Percentiles rank a stretch among this genome's conserved stretches.
Conservation (phyloP, 257 asterid species). For the Rubia yunnanensis region DNA sequence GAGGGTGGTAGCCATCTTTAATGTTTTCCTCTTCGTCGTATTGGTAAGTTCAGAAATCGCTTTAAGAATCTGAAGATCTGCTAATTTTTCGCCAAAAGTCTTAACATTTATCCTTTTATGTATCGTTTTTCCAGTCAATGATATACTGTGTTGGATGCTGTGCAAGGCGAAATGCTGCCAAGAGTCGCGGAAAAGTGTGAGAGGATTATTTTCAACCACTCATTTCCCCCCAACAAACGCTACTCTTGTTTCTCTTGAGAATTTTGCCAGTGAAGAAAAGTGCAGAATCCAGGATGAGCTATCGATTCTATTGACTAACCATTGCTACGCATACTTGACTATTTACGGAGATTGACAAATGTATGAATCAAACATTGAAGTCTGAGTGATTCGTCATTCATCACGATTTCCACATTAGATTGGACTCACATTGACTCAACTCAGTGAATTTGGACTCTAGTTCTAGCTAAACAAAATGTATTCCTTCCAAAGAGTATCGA, state of each 20-base stretch:
- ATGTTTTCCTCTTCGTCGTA: constrained; percentile 59
- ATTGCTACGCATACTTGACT: not conserved
- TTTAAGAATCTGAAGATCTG: not conserved
- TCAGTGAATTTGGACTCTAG: not conserved
- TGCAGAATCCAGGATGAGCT: not conserved
- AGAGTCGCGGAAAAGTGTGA: constrained; percentile 43
- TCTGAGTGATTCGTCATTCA: not conserved
- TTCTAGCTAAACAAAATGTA: not conserved
- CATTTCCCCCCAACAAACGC: not conserved
- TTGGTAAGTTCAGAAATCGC: constrained; percentile 38
- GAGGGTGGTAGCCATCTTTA: constrained; percentile 89
- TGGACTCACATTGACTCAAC: no score
- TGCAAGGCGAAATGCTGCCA: constrained; percentile 74
- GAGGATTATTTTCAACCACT: not conserved
- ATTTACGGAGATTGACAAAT: no score
- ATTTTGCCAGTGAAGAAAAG: not conserved
- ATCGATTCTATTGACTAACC: not conserved
- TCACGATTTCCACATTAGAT: no score
- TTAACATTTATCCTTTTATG: not conserved
- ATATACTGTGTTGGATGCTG: constrained; percentile 88
- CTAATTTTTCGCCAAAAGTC: not conserved
- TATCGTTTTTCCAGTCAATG: constrained; percentile 38
- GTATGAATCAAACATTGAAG: no score
- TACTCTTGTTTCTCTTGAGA: not conserved
- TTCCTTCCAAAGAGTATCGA: not conserved